Base-by-base conservation (phyloP, 108 stramenopile genomes). In the Cyclotella choctawhatcheeana region DNA sequence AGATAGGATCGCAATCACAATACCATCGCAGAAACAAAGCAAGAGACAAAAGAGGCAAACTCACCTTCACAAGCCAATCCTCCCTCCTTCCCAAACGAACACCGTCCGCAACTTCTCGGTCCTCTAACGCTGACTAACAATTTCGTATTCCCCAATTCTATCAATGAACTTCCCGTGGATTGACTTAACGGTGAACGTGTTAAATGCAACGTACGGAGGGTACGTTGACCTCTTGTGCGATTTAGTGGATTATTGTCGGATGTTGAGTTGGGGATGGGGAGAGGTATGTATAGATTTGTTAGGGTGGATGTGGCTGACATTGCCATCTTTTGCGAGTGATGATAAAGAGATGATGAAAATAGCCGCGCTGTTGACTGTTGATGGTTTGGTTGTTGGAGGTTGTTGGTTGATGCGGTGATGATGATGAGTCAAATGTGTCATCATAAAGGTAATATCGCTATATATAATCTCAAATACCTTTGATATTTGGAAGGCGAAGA, bases 121-220 rank as follows among this genome's bases (percentile, higher is more conserved):
- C 85, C 85, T 2, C 73, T 69, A 17, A 91, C 90, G 25, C 77
- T 73, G 32, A 82, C 83, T 29, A 95, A 40, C 17, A 95, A 79
- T 54, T 95, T 95, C 20, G 94, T 93, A 58, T 90, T 90, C 13
- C 94, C 94, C 66, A 87, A 77, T 76, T 95, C 94, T 2, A 94
- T 82, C 71, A 92, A 43, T 0, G 89, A 64, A 4, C 88, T 89
- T 17, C 93, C 93, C 12, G 74, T 60, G n/a, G 77, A 73, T 30
- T 77, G 64, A 5, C 73, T 48, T 7, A 81, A 64, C n/a, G 86
- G 24, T 33, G 67, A 64, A 12, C 77, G 78, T 56, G 81, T 75
- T 18, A 91, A 44, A 18, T 76, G 75, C 17, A 89, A 31, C 22
- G 59, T 85, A 24, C 90, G 88, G 2, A 91, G 67, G 44, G 85